These are phyloP conservation scores for Rhodamnia argentea DNA, from an alignment of 345 rosid genomes.

Conservation along the genomic window DNA sequence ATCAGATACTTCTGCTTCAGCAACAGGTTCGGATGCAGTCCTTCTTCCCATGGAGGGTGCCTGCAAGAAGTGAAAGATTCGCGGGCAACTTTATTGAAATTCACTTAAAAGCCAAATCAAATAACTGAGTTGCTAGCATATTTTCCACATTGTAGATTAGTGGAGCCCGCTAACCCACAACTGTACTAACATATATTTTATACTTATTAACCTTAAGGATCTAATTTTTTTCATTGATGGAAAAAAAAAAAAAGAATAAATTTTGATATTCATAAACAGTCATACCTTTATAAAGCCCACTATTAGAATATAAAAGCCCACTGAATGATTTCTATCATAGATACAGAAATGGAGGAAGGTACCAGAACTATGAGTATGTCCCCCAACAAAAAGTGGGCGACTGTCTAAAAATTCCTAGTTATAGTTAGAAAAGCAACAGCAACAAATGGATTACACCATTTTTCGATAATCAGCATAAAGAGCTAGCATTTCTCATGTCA, in stretches of 20 bases:
- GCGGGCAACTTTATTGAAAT: background rate
- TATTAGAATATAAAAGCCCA: background rate
- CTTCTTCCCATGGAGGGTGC: slow-evolving; percentile 87
- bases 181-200: background rate
- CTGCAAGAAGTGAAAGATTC: slow-evolving; percentile 16
- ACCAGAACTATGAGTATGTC: background rate
- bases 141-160: background rate
- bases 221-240: background rate
- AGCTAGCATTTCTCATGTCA: background rate
- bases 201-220: background rate
- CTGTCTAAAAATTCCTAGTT: background rate
- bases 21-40: slow-evolving; percentile 34
- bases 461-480: background rate
- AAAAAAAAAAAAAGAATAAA: background rate
- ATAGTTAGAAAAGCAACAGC: background rate
- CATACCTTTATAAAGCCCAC: background rate
- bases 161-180: background rate
- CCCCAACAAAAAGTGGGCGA: background rate
- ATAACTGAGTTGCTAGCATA: background rate
- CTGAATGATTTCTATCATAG: background rate
- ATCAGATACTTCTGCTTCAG: slow-evolving; percentile 33
- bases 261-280: background rate
- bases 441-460: background rate
- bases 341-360: background rate
- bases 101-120: background rate